phyloP scores from a whole-genome alignment of 441 rosid genomes.

The Dalechampia spathulata region DNA sequence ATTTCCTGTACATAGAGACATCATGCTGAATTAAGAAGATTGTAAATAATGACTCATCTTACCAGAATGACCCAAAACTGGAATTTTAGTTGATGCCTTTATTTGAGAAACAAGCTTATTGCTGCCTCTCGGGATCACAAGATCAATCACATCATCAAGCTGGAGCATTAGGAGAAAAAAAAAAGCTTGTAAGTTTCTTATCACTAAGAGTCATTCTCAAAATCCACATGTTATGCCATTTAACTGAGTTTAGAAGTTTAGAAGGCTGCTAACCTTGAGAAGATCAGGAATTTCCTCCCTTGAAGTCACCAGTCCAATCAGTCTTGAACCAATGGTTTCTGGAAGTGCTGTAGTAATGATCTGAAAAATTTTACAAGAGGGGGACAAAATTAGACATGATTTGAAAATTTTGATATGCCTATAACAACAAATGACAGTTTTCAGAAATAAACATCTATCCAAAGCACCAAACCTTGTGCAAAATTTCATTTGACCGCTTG shows the following conservation, averaged over 20 bases:
- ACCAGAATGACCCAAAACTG: conserved; percentile 99
- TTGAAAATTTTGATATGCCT: neutral
- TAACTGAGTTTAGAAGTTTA: conserved; percentile 6
- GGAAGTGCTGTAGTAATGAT: conserved; percentile 88
- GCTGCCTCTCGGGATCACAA: conserved; percentile 99
- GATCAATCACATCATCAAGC: conserved; percentile 99
- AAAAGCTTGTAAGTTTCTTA: conserved; percentile 14
- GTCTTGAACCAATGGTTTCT: conserved; percentile 58
- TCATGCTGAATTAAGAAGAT: conserved; percentile 12
- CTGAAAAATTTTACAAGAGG: conserved; percentile 26
- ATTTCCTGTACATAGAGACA: conserved; percentile 9
- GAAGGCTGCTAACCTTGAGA: conserved; percentile 55
- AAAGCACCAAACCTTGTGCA: conserved; percentile 63
- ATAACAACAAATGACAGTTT: conserved; percentile 4
- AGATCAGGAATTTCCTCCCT: conserved; percentile 97
- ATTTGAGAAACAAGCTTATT: conserved; percentile 90
- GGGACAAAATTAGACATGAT: conserved; percentile 8
- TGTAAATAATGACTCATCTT: conserved; percentile 19
- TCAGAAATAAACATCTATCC: conserved; percentile 3
- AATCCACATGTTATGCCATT: neutral
- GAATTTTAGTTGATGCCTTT: conserved; percentile 88
- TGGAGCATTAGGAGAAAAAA: conserved; percentile 30
- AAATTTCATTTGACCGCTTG: conserved; percentile 78
- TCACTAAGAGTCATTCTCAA: conserved; percentile 1
- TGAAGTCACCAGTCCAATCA: conserved; percentile 90